Base-by-base conservation (phyloP, 1,139 yeast species). In the Kazachstania sp. region DNA sequence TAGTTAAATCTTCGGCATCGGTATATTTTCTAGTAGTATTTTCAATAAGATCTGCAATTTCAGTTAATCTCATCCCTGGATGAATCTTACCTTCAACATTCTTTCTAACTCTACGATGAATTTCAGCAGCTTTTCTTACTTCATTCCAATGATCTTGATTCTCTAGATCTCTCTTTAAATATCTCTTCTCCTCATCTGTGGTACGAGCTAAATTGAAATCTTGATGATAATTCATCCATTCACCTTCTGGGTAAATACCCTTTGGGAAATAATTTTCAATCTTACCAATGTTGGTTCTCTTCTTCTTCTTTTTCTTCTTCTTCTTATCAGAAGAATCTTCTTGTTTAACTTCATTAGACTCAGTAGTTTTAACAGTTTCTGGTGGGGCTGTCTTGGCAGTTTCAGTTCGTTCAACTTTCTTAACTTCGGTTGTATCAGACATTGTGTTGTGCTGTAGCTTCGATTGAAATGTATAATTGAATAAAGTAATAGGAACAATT, bases 81-180 rank as follows among this genome's bases (percentile, higher is more conserved):
- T 81, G 78, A 58, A 92, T 77, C 53, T 74, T 73, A 49, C 80
- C 75, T 56, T 78, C 83, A 1, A 95, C 87, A 65, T 85, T 81
- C 54, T 79, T 79, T 59, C 98, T 80, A 23, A 86, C 97, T 59
- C 95, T 77, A 55, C 97, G 79, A 63, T 92, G 98, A 47, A 88
- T 84, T 67, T 92, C 99, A 0, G 97, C 96, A 41, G 90, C 98
- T 63, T 88, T 87, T 59, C 99, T 80, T 69, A 88, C 82, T 54
- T 90, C 97, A 55, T 88, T 84, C 85, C 95, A 86, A 45, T 71
- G 71, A 53, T 74, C 71, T 55, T 77, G 75, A 52, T 73, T 71
- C 61, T 81, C 86, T 36, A 49, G 43, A 46, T 60, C 61, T 52
- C 88, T 75, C 57, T 85, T 95, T 58, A 82, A 67, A 56, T 86